These are phyloP conservation scores for Antrodiella citrinella DNA, from an alignment of 768 basidiomycete species.

Conservation along the genomic window DNA sequence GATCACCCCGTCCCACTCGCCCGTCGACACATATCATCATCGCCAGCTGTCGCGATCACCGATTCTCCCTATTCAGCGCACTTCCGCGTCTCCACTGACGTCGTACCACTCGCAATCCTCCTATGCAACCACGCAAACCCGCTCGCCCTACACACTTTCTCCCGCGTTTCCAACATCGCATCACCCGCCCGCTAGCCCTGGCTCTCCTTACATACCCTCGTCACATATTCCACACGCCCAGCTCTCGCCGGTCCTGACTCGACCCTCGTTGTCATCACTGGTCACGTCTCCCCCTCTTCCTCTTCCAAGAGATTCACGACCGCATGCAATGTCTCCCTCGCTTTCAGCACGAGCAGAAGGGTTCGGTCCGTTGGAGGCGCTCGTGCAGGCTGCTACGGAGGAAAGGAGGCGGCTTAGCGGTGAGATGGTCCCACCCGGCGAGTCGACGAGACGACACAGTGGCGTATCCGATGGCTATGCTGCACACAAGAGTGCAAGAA, in stretches of 20 bases:
- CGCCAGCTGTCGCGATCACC: constrained; percentile 7
- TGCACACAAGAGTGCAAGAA: background rate
- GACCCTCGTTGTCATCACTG: constrained; percentile 7
- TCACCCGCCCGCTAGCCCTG: background rate
- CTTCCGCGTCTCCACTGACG: constrained; percentile 5
- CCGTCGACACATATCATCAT: background rate
- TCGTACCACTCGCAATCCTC: background rate
- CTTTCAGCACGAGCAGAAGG: constrained; percentile 5
- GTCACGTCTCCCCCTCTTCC: constrained; percentile 4
- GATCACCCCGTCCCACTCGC: background rate
- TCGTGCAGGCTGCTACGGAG: constrained; percentile 65
- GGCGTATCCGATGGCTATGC: background rate
- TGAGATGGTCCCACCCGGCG: constrained; percentile 8
- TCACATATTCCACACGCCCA: background rate
- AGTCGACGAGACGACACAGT: background rate
- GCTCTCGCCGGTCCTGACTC: constrained; percentile 1
- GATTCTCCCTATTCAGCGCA: constrained; percentile 1
- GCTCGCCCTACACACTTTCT: background rate
- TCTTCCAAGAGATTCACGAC: background rate
- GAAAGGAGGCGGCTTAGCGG: constrained; percentile 47
- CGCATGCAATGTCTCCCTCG: constrained; percentile 1
- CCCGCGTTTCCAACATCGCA: background rate
- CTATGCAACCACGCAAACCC: background rate
- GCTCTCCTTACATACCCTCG: background rate
- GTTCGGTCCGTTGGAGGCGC: constrained; percentile 45